Conservation (phyloP, 2,329 filamentous ascomycete genomes). For the Plectosphaerella cucumerina region DNA sequence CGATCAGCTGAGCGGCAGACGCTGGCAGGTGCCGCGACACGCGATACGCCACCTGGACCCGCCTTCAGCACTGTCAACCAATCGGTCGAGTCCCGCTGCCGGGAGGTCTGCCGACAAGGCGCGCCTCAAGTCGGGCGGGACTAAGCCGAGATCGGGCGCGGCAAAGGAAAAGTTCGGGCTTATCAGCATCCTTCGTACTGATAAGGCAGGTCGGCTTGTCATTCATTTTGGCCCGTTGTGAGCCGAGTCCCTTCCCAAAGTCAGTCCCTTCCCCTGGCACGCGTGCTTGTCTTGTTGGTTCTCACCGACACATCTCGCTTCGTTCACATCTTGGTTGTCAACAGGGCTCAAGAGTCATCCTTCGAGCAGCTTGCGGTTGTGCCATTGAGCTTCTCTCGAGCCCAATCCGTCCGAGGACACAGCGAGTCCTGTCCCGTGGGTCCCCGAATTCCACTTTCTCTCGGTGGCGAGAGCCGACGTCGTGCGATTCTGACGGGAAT, state of each 20-base stretch:
- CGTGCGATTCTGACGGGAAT: not conserved
- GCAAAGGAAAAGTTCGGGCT: not conserved
- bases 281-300: not conserved
- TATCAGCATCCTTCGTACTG: not conserved
- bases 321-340: not conserved
- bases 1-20: too few relatives aligned
- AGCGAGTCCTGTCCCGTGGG: too few relatives aligned
- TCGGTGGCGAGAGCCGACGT: not conserved
- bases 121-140: not conserved
- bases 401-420: not conserved
- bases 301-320: not conserved
- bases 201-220: constrained; percentile 2
- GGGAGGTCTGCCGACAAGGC: not conserved
- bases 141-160: not conserved
- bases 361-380: not conserved
- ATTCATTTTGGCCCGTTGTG: not conserved
- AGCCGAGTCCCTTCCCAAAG: constrained; percentile 1
- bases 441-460: not conserved
- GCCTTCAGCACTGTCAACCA: not conserved
- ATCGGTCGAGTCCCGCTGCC: not conserved
- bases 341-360: too few relatives aligned
- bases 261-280: not conserved
- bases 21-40: too few relatives aligned
- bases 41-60: too few relatives aligned
- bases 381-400: not conserved